Evolutionary conservation across 2,329 filamentous ascomycete genomes (phyloP).

Genomic region (Fusarium neocosmosporiellum): DNA sequence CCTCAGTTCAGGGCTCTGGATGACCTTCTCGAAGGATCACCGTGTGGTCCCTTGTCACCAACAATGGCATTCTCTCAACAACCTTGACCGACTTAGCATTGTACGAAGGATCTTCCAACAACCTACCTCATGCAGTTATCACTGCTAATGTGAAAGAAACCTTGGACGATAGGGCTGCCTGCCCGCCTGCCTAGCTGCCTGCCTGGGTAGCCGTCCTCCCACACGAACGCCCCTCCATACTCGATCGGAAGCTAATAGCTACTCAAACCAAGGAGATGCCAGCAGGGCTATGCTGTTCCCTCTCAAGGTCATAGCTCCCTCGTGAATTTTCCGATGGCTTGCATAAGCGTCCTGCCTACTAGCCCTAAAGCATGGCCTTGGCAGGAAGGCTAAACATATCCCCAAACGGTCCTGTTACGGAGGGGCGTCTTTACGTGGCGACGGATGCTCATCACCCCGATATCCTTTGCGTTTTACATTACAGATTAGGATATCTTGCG

Average conservation of each 20-base stretch:
- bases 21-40: background rate
- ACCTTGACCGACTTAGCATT: background rate
- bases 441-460: slow-evolving; percentile 2
- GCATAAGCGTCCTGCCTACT: slow-evolving; percentile 10
- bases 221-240: slow-evolving; percentile 12
- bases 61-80: slow-evolving; percentile 14
- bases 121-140: background rate
- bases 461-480: background rate
- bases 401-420: slow-evolving; percentile 8
- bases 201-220: background rate
- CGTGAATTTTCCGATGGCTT: slow-evolving; percentile 1
- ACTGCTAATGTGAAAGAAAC: slow-evolving; percentile 3
- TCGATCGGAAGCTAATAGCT: slow-evolving; percentile 21
- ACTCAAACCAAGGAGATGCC: slow-evolving; percentile 1
- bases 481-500: slow-evolving; percentile 8
- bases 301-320: slow-evolving; percentile 15
- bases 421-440: background rate
- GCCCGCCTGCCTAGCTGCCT: background rate
- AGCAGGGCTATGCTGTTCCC: background rate
- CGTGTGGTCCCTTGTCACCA: background rate
- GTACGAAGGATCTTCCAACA: background rate
- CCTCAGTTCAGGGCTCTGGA: background rate
- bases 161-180: background rate
- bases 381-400: background rate
- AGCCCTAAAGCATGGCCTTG: slow-evolving; percentile 11